Evolutionary conservation across 805 yeast genomes (phyloP).

Genomic region (Sugiyamaella smithiae): DNA sequence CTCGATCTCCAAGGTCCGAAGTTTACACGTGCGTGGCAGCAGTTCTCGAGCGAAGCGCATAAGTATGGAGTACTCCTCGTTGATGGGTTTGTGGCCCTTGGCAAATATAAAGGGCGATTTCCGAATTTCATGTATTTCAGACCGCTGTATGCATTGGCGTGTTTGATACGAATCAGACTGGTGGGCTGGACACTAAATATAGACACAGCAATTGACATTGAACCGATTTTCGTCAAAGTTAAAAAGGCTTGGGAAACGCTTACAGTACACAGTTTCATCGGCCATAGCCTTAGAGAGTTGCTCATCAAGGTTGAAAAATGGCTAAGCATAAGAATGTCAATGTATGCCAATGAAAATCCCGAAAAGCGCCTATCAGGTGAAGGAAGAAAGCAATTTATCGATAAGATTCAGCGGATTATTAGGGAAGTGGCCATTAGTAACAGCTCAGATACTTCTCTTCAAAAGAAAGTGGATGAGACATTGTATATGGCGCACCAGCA

Average conservation of each 20-base stretch:
- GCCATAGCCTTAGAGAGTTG: background rate
- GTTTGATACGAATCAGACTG: slow-evolving; percentile 19
- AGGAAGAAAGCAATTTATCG: slow-evolving; percentile 5
- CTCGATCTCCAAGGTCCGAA: background rate
- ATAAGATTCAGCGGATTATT: slow-evolving; percentile 9
- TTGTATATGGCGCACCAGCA: background rate
- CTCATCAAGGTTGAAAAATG: slow-evolving; percentile 14
- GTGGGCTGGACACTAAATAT: slow-evolving; percentile 18
- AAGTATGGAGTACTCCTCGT: slow-evolving; percentile 9
- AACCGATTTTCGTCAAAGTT: slow-evolving; percentile 25
- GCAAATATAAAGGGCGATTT: slow-evolving; percentile 7
- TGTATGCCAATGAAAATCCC: background rate
- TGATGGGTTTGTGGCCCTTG: slow-evolving; percentile 13
- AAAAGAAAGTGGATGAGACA: background rate
- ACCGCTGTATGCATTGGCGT: slow-evolving; percentile 23
- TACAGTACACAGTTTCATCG: slow-evolving; percentile 3
- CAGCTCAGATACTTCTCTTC: background rate
- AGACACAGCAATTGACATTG: slow-evolving; percentile 29
- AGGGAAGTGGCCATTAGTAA: slow-evolving; percentile 7
- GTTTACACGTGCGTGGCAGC: slow-evolving; percentile 4
- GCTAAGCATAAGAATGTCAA: slow-evolving; percentile 8
- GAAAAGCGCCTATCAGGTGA: background rate
- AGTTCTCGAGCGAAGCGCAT: slow-evolving; percentile 9
- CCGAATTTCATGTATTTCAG: slow-evolving; percentile 24
- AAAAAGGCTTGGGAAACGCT: slow-evolving; percentile 27